Percentiles rank a stretch among this genome's conserved stretches.
phyloP scores from a whole-genome alignment of 441 rosid species.

The Populus trichocarpa region DNA sequence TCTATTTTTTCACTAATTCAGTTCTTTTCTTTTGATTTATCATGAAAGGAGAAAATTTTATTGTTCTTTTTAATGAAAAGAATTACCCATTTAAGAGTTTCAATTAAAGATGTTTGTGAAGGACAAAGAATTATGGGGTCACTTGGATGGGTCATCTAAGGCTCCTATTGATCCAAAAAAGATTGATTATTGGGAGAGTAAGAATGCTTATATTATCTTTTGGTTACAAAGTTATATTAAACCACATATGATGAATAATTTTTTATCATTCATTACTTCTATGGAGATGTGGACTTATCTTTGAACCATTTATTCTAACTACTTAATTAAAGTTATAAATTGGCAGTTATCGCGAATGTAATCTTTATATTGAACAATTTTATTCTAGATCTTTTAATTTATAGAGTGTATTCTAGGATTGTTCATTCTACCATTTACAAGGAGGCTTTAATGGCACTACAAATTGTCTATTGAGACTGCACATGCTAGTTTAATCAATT shows the following conservation, averaged over 20 bases:
- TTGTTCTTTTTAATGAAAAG: too few species aligned
- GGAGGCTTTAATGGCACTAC: too few species aligned
- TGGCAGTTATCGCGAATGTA: neutral
- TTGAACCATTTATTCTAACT: neutral
- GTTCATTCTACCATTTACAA: too few species aligned
- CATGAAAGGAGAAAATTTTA: too few species aligned
- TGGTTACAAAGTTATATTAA: neutral
- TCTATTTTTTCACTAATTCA: too few species aligned
- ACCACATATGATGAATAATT: neutral
- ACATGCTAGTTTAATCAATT: neutral
- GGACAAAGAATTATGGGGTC: too few species aligned
- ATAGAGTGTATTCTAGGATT: neutral
- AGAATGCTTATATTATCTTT: neutral
- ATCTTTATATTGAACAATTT: neutral
- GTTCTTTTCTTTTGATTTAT: too few species aligned
- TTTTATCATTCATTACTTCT: neutral
- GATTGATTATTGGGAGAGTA: too few species aligned
- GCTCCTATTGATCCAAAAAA: too few species aligned
- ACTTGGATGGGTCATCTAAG: too few species aligned
- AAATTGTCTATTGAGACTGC: neutral
- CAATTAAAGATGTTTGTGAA: too few species aligned
- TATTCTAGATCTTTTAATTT: neutral
- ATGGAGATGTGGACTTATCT: neutral
- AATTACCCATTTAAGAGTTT: neutral
- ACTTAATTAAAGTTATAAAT: neutral